phyloP scores from a whole-genome alignment of 2,329 filamentous ascomycete genomes.

The Fusarium pseudonygamai region DNA sequence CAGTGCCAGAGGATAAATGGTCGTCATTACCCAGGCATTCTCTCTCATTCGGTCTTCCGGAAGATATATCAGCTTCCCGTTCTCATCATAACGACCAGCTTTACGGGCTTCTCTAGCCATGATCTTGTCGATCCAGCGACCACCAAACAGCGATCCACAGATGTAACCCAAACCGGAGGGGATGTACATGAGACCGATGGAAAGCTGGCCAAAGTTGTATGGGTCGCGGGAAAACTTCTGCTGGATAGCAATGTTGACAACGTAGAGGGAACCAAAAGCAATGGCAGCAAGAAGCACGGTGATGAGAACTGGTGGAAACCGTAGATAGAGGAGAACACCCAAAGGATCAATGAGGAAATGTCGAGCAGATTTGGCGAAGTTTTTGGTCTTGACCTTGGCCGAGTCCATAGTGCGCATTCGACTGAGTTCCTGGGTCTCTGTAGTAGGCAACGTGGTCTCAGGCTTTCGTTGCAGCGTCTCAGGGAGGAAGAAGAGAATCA shows the following conservation, averaged over 20 bases:
- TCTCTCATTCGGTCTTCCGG: conserved; percentile 86
- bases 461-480: conserved; percentile 64
- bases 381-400: conserved; percentile 64
- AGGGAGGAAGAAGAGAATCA: conserved; percentile 69
- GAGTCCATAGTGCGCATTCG: conserved; percentile 71
- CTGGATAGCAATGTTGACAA: conserved; percentile 82
- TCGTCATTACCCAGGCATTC: conserved; percentile 80
- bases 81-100: conserved; percentile 73
- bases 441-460: conserved; percentile 1
- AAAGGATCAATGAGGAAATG: conserved; percentile 77
- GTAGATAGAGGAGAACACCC: conserved; percentile 74
- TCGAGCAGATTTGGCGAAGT: conserved; percentile 63
- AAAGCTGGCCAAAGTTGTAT: conserved; percentile 74
- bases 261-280: conserved; percentile 78
- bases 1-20: conserved; percentile 74
- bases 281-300: conserved; percentile 79
- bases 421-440: conserved; percentile 32
- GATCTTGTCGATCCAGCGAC: conserved; percentile 81
- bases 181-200: conserved; percentile 81
- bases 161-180: conserved; percentile 79
- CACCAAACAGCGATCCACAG: conserved; percentile 72
- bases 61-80: conserved; percentile 72
- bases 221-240: conserved; percentile 72
- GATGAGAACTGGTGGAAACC: conserved; percentile 76
- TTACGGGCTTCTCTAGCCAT: conserved; percentile 80